Evolutionary conservation across 148 eudicot species (phyloP).

Genomic region (Chenopodium suecicum): DNA sequence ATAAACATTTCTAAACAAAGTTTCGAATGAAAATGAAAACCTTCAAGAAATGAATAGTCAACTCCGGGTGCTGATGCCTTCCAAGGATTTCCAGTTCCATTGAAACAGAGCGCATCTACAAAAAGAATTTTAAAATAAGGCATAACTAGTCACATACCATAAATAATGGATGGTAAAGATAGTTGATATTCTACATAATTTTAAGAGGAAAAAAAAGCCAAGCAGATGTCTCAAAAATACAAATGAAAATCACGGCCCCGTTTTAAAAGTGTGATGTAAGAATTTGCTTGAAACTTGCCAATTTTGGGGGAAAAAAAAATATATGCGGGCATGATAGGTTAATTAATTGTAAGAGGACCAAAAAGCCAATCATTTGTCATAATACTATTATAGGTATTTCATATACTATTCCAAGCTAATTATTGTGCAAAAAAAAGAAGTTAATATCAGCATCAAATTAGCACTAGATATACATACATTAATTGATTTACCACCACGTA

Average conservation of each 20-base stretch:
- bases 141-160: neutral
- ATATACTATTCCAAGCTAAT: too few species aligned
- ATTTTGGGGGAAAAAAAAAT: too few species aligned
- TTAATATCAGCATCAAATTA: too few species aligned
- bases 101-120: slow-evolving; percentile 86
- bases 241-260: neutral
- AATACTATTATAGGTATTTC: too few species aligned
- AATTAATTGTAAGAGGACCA: too few species aligned
- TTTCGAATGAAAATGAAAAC: slow-evolving; percentile 23
- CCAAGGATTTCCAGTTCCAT: slow-evolving; percentile 92
- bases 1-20: neutral
- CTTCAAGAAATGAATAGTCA: slow-evolving; percentile 86
- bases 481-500: too few species aligned
- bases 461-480: too few species aligned
- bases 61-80: slow-evolving; percentile 84
- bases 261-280: neutral
- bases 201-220: neutral
- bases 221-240: neutral
- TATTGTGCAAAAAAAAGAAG: too few species aligned
- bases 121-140: slow-evolving; percentile 16
- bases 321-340: too few species aligned
- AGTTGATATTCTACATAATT: neutral
- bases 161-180: neutral
- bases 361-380: too few species aligned
- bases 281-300: too few species aligned